phyloP scores from a whole-genome alignment of 495 filamentous ascomycete genomes.

The Neurospora sp. region DNA sequence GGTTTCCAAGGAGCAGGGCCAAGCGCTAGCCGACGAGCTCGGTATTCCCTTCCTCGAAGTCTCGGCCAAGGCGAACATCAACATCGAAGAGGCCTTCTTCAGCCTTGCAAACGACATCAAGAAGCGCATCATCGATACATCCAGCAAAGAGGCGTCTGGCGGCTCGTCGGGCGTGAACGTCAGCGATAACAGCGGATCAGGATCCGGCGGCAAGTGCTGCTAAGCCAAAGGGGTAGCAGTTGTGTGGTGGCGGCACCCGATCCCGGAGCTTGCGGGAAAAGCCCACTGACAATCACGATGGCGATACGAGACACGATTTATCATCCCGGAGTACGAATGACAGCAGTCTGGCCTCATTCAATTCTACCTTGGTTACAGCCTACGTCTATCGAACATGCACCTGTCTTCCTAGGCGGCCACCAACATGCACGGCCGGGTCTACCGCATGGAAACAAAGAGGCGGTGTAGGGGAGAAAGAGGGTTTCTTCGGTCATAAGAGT shows the following conservation, averaged over 20 bases:
- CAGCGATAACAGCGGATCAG: slow-evolving; percentile 49
- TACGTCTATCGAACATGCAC: background rate
- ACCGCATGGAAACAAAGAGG: background rate
- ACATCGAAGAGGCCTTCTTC: slow-evolving; percentile 98
- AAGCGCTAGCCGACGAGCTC: slow-evolving; percentile 88
- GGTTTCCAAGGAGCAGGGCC: slow-evolving; percentile 85
- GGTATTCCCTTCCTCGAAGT: slow-evolving; percentile 98
- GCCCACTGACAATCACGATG: background rate
- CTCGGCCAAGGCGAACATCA: slow-evolving; percentile 97
- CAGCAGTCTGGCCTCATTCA: background rate
- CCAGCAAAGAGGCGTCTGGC: slow-evolving; percentile 63
- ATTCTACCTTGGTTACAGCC: background rate
- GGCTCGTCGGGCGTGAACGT: slow-evolving; percentile 57
- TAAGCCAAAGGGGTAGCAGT: slow-evolving; percentile 30
- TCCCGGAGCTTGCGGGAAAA: slow-evolving; percentile 5
- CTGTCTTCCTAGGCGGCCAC: background rate
- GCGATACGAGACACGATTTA: background rate
- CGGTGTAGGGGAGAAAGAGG: background rate
- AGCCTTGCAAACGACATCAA: slow-evolving; percentile 94
- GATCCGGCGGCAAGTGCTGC: slow-evolving; percentile 77
- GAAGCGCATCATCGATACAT: slow-evolving; percentile 82
- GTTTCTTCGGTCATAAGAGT: background rate
- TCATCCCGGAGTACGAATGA: background rate
- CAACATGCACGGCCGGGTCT: background rate
- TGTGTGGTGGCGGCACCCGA: background rate